phyloP scores from a whole-genome alignment of 495 filamentous ascomycete genomes.

The Xylaria telfairii region DNA sequence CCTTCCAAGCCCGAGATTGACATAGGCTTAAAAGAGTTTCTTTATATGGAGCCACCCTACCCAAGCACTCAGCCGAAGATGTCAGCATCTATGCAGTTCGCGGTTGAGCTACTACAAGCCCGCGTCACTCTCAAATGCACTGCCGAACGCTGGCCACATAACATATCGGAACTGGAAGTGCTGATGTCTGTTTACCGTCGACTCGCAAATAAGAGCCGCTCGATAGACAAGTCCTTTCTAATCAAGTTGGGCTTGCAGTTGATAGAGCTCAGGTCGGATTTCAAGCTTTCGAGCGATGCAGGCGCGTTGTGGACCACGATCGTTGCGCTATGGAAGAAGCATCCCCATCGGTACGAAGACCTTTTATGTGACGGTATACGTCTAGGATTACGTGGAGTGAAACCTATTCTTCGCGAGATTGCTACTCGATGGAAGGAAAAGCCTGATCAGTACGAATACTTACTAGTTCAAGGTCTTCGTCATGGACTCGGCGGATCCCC shows the following conservation, averaged over 20 bases:
- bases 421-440: conserved; percentile 13
- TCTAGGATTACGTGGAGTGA: conserved; percentile 1
- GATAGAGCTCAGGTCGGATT: conserved; percentile 20
- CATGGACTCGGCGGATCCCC: conserved; percentile 29
- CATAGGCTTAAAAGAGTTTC: conserved; percentile 22
- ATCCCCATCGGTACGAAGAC: conserved; percentile 13
- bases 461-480: conserved; percentile 26
- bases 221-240: conserved; percentile 20
- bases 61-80: conserved; percentile 23
- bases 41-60: conserved; percentile 13
- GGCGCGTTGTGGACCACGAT: conserved; percentile 16
- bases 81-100: conserved; percentile 29
- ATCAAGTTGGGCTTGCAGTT: conserved; percentile 30
- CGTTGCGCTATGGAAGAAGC: conserved; percentile 25
- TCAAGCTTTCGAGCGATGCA: conserved; percentile 1
- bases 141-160: conserved; percentile 24
- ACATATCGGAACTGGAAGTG: conserved; percentile 23
- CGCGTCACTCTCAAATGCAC: conserved; percentile 13
- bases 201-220: conserved; percentile 18
- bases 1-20: conserved; percentile 24
- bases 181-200: conserved; percentile 27
- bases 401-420: not conserved
- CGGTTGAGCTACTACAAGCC: conserved; percentile 27
- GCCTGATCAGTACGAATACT: conserved; percentile 27
- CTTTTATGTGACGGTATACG: conserved; percentile 8